phyloP scores from a whole-genome alignment of 2,329 filamentous ascomycete genomes.

The Ascochyta fabae region DNA sequence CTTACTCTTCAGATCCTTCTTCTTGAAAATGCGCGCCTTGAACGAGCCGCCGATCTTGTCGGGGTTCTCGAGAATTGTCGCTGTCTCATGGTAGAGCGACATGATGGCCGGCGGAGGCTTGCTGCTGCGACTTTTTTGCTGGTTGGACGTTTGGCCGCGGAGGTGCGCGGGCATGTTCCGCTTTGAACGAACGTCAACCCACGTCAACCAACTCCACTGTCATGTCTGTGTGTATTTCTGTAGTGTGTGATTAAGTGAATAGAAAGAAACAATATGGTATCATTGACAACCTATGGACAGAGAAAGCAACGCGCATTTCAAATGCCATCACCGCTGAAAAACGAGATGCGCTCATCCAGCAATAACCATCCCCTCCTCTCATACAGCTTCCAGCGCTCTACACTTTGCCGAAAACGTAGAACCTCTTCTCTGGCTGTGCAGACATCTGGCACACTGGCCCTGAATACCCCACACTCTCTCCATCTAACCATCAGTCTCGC shows the following conservation, averaged over 20 bases:
- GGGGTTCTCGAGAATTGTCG: slow-evolving; percentile 70
- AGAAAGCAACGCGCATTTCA: slow-evolving; percentile 9
- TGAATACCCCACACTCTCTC: no score
- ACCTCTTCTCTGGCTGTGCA: no score
- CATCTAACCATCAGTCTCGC: no score
- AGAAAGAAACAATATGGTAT: slow-evolving; percentile 14
- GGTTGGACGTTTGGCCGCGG: slow-evolving; percentile 2
- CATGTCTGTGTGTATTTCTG: no score
- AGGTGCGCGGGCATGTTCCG: slow-evolving; percentile 1
- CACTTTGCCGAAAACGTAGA: no score
- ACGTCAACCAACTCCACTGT: no score
- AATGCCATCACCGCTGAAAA: neutral
- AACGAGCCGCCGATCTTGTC: slow-evolving; percentile 78
- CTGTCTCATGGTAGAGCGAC: slow-evolving; percentile 95
- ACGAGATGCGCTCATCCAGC: neutral
- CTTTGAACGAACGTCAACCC: neutral
- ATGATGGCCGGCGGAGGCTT: slow-evolving; percentile 68
- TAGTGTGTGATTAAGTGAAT: no score
- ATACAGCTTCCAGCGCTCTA: no score
- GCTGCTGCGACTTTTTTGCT: slow-evolving; percentile 6
- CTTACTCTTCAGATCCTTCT: slow-evolving; percentile 75
- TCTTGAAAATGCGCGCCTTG: slow-evolving; percentile 82
- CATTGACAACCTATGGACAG: slow-evolving; percentile 16
- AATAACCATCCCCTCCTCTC: neutral
- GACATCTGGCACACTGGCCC: no score